These are phyloP conservation scores for Deuterostichococcus epilithicus DNA, from an alignment of 139 green algal genomes.

Conservation along the genomic window DNA sequence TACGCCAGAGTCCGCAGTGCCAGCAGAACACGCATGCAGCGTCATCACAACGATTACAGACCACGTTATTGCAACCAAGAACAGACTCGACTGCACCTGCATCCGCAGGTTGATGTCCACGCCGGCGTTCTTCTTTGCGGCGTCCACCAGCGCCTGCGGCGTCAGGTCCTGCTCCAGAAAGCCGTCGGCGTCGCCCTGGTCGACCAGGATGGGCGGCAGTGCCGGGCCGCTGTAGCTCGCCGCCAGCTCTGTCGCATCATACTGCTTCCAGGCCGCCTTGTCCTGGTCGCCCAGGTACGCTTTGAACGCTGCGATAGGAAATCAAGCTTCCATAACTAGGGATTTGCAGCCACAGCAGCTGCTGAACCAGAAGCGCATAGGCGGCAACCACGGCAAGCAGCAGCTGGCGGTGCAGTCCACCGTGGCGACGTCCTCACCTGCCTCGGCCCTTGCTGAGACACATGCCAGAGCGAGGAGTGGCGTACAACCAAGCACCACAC, in stretches of 20 bases:
- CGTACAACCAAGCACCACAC: too few relatives aligned
- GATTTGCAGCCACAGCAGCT: too few relatives aligned
- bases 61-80: too few relatives aligned
- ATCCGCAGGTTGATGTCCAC: slow-evolving; percentile 60
- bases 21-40: too few relatives aligned
- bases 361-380: too few relatives aligned
- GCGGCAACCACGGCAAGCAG: too few relatives aligned
- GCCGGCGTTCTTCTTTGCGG: slow-evolving; percentile 35
- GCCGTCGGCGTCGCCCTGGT: slow-evolving; percentile 61
- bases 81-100: slow-evolving; percentile 41
- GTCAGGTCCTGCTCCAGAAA: slow-evolving; percentile 78
- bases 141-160: slow-evolving; percentile 68
- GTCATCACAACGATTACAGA: not conserved
- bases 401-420: too few relatives aligned
- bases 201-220: slow-evolving; percentile 28
- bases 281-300: slow-evolving; percentile 79
- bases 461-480: too few relatives aligned
- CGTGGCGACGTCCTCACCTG: too few relatives aligned
- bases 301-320: slow-evolving; percentile 46
- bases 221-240: slow-evolving; percentile 40
- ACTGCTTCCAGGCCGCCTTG: slow-evolving; percentile 60
- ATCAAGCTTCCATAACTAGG: too few relatives aligned
- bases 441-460: too few relatives aligned
- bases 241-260: slow-evolving; percentile 86
- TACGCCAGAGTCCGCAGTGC: too few relatives aligned